Evolutionary conservation across 2,329 filamentous ascomycete species (phyloP).

Genomic region (Microcyclospora pomicola): DNA sequence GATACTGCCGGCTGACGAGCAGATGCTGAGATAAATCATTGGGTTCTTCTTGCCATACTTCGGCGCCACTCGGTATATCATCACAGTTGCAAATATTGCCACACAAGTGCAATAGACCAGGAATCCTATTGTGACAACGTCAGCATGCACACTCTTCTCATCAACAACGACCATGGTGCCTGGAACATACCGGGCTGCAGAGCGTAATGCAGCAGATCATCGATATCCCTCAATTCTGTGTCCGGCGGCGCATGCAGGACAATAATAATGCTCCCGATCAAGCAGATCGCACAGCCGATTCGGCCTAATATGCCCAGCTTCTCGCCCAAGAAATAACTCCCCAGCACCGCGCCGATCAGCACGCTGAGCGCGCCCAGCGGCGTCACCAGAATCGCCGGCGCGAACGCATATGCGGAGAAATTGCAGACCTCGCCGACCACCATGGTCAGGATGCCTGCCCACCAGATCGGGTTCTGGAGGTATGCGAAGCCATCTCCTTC

Average conservation of each 20-base stretch:
- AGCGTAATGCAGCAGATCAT: constrained; percentile 81
- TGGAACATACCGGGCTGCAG: constrained; percentile 66
- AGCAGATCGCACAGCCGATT: constrained; percentile 87
- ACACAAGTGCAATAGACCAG: constrained; percentile 73
- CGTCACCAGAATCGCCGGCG: constrained; percentile 94
- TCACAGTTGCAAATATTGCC: constrained; percentile 69
- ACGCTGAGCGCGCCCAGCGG: constrained; percentile 88
- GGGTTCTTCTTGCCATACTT: constrained; percentile 89
- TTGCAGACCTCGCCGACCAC: constrained; percentile 89
- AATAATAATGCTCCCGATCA: constrained; percentile 93
- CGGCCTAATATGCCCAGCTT: constrained; percentile 82
- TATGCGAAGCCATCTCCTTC: constrained; percentile 95
- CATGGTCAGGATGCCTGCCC: constrained; percentile 85
- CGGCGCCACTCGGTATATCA: constrained; percentile 93
- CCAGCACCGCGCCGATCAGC: constrained; percentile 81
- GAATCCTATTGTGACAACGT: constrained; percentile 49
- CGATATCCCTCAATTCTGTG: constrained; percentile 77
- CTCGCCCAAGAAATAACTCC: constrained; percentile 87
- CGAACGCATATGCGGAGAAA: constrained; percentile 96
- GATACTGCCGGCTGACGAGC: constrained; percentile 89
- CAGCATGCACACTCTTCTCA: constrained; percentile 1
- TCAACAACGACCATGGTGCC: not conserved
- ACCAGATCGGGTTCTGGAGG: constrained; percentile 90
- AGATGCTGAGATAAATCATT: constrained; percentile 92
- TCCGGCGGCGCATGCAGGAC: constrained; percentile 94